Evolutionary conservation across 2,329 filamentous ascomycete genomes (phyloP).

Genomic region (Sporothrix globosa): DNA sequence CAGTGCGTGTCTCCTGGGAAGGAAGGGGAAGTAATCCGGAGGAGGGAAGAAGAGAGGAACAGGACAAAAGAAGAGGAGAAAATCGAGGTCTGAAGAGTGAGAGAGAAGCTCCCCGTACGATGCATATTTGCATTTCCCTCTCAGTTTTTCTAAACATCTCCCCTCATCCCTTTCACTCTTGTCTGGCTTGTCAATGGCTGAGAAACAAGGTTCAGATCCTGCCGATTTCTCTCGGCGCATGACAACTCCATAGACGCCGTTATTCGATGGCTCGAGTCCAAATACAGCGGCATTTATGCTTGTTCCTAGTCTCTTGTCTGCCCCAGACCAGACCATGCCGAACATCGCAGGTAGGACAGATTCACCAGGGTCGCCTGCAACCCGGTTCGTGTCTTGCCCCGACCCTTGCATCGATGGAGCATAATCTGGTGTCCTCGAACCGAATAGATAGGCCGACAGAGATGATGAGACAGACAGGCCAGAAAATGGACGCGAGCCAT

Average conservation of each 20-base stretch:
- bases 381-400: conserved; percentile 4
- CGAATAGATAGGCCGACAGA: neutral
- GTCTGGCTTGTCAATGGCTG: conserved; percentile 6
- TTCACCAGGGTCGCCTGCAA: neutral
- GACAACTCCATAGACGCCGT: neutral
- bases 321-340: neutral
- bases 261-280: conserved; percentile 1
- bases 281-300: conserved; percentile 14
- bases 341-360: neutral
- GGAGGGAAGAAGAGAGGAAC: no score
- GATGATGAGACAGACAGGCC: neutral
- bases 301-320: neutral
- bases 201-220: conserved; percentile 18
- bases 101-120: neutral
- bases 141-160: no score
- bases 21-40: conserved; percentile 8
- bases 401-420: conserved; percentile 16
- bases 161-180: neutral
- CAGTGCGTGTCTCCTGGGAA: conserved; percentile 8
- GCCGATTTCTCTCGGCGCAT: neutral
- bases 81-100: neutral
- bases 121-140: neutral
- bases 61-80: neutral
- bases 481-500: neutral
- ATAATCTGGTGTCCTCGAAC: conserved; percentile 12